A percentile compares a stretch with the other conserved stretches of the same genome.
These are phyloP conservation scores for Claviceps africana DNA, from an alignment of 2,329 filamentous ascomycete species.

Conservation along the genomic window DNA sequence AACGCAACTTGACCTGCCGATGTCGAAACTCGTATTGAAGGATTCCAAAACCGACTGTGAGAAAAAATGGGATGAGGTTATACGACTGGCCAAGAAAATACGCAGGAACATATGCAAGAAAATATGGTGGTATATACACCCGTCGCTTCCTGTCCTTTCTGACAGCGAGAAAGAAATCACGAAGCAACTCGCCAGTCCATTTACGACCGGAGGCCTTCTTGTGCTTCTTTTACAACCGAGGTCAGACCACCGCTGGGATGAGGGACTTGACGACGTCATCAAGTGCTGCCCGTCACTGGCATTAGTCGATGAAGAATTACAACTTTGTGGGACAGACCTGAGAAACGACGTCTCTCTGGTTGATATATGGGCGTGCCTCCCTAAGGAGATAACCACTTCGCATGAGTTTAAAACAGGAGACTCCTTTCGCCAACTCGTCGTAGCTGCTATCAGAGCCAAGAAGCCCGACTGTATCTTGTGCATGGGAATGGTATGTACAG, in stretches of 20 bases:
- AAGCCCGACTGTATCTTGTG: background rate
- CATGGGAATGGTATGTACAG: background rate
- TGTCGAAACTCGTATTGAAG: background rate
- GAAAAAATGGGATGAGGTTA: background rate
- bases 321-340: background rate
- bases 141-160: too few relatives aligned
- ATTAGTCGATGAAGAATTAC: background rate
- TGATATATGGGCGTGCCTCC: background rate
- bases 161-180: background rate
- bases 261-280: background rate
- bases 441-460: background rate
- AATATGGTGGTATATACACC: too few relatives aligned
- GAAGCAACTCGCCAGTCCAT: background rate
- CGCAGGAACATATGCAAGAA: too few relatives aligned
- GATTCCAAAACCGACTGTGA: background rate
- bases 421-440: rapidly evolving
- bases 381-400: background rate
- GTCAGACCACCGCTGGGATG: background rate
- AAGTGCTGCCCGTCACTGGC: background rate
- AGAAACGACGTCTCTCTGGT: background rate
- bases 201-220: background rate
- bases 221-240: background rate
- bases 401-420: background rate
- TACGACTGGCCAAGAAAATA: background rate
- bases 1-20: background rate